Evolutionary conservation across 257 asterid species (phyloP).

Genomic region (Hygrophila difformis): DNA sequence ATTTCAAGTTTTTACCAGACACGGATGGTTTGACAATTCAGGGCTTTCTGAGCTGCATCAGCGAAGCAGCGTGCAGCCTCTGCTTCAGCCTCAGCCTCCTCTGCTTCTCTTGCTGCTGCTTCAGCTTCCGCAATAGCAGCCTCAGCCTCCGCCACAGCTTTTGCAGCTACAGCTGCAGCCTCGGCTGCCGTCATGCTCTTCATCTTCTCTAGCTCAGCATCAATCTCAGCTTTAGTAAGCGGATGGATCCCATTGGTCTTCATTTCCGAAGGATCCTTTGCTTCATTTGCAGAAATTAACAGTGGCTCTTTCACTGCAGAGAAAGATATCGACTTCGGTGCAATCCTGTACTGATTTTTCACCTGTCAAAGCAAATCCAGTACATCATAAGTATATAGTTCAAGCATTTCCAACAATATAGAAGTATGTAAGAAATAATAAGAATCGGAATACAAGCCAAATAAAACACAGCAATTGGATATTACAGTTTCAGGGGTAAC

Average conservation of each 20-base stretch:
- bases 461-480: too few relatives aligned
- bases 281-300: conserved; percentile 25
- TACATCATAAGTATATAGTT: conserved; percentile 1
- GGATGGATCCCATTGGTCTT: conserved; percentile 27
- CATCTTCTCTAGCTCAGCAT: conserved; percentile 54
- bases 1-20: conserved; percentile 48
- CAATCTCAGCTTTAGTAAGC: conserved; percentile 15
- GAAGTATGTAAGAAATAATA: too few relatives aligned
- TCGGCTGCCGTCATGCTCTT: conserved; percentile 64
- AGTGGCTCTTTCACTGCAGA: conserved; percentile 24
- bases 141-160: conserved; percentile 88
- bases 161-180: conserved; percentile 75
- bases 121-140: conserved; percentile 86
- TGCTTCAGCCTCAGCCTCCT: conserved; percentile 89
- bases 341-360: conserved; percentile 72
- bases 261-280: conserved; percentile 21
- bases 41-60: conserved; percentile 61
- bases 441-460: background rate
- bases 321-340: conserved; percentile 45
- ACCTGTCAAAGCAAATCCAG: conserved; percentile 42
- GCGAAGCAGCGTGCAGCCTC: conserved; percentile 83
- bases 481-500: too few relatives aligned
- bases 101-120: conserved; percentile 81
- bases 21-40: conserved; percentile 39
- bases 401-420: too few relatives aligned